Evolutionary conservation across 176 grass and related monocot genomes (phyloP).

Genomic region (Leersia perrieri): DNA sequence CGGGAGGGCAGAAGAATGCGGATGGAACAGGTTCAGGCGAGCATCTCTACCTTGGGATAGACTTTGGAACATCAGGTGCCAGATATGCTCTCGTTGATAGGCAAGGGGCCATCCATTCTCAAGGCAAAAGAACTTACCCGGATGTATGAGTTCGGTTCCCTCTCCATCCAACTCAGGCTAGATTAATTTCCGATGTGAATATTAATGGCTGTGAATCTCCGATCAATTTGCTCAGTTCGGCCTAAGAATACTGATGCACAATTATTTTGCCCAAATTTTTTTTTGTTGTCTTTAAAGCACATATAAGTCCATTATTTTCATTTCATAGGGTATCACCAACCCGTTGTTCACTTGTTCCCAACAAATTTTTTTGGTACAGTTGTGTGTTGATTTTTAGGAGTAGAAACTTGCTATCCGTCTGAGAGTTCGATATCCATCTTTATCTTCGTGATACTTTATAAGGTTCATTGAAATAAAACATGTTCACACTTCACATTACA

Average conservation of each 20-base stretch:
- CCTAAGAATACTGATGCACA: background rate
- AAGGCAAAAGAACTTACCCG: conserved; percentile 63
- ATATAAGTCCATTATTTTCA: background rate
- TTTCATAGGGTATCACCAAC: background rate
- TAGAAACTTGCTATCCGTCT: no score
- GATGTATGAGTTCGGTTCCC: conserved; percentile 30
- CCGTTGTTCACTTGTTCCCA: background rate
- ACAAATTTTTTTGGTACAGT: background rate
- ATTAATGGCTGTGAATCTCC: background rate
- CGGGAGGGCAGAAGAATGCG: background rate
- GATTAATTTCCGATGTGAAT: background rate
- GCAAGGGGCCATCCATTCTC: conserved; percentile 40
- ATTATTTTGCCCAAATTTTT: background rate
- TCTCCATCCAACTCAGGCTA: background rate
- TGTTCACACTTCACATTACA: background rate
- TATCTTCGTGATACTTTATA: background rate
- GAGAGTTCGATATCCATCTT: no score
- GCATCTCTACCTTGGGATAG: conserved; percentile 67
- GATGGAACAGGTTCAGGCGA: conserved; percentile 14
- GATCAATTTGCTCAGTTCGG: background rate
- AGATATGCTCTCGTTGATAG: conserved; percentile 76
- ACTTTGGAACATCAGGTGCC: conserved; percentile 79
- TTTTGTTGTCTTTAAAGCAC: background rate
- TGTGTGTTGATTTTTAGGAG: background rate
- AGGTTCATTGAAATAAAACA: background rate